Percentiles rank a stretch among this genome's conserved stretches.
These are phyloP conservation scores for Ceratocystis destructans DNA, from an alignment of 2,329 filamentous ascomycete genomes.

Conservation along the genomic window DNA sequence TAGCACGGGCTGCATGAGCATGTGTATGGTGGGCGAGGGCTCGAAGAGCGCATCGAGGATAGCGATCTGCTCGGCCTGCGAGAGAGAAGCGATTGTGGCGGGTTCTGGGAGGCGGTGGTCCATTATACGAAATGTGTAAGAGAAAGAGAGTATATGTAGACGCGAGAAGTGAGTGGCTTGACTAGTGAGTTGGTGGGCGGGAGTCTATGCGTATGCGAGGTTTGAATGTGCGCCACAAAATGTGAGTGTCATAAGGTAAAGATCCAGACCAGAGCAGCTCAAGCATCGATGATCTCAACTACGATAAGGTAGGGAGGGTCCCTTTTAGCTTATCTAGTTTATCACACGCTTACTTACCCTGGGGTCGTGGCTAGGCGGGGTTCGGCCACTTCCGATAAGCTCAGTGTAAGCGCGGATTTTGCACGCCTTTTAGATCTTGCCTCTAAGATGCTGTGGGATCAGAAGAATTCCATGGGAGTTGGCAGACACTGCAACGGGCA, in stretches of 20 bases:
- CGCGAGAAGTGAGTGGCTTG: background rate
- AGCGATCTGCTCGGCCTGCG: conserved; percentile 39
- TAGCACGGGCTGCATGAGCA: conserved; percentile 55
- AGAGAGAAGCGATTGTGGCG: conserved; percentile 39
- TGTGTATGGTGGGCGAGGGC: conserved; percentile 60
- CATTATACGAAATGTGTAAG: background rate
- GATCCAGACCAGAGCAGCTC: background rate
- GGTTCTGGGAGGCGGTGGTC: conserved; percentile 25
- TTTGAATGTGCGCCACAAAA: background rate
- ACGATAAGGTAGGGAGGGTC: no score
- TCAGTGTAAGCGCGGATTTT: background rate
- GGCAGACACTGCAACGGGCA: no score
- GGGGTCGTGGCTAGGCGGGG: background rate
- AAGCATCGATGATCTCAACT: no score
- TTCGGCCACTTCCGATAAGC: conserved; percentile 4
- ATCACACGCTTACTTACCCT: background rate
- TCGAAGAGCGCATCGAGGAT: conserved; percentile 75
- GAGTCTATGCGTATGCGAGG: background rate
- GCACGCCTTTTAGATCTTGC: background rate
- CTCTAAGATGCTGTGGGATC: no score
- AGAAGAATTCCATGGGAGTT: no score
- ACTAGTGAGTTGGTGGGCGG: background rate
- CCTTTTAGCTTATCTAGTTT: background rate
- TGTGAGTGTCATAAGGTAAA: background rate
- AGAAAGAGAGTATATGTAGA: background rate